Evolutionary conservation across 768 basidiomycete genomes (phyloP).

Genomic region (Suillus lakei): DNA sequence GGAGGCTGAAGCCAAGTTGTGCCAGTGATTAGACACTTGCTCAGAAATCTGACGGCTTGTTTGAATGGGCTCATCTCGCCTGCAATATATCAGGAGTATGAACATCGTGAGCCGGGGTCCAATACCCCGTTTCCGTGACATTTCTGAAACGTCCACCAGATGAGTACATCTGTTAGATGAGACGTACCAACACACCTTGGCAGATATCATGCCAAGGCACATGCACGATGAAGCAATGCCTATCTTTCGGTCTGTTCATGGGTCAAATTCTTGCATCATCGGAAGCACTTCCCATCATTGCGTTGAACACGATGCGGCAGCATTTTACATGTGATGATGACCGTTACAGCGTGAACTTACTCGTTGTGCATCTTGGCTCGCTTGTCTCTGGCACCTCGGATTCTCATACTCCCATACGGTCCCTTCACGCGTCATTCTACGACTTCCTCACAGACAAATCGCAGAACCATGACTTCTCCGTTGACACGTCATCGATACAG

Average conservation of each 20-base stretch:
- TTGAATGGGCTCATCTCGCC: constrained; percentile 15
- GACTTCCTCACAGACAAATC: constrained; percentile 26
- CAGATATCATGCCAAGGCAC: constrained; percentile 3
- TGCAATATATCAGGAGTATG: constrained; percentile 10
- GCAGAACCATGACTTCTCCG: constrained; percentile 19
- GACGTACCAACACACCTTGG: constrained; percentile 8
- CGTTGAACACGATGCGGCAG: not conserved
- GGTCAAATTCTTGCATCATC: not conserved
- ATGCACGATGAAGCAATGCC: not conserved
- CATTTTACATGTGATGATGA: constrained; percentile 9
- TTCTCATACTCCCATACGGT: constrained; percentile 11
- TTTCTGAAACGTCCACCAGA: not conserved
- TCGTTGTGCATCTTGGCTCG: constrained; percentile 4
- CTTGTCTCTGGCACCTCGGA: constrained; percentile 7
- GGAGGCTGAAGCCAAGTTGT: no score
- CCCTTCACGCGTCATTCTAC: constrained; percentile 31
- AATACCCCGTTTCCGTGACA: not conserved
- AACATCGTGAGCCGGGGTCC: not conserved
- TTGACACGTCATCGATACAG: no score
- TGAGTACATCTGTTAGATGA: constrained; percentile 3
- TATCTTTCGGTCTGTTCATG: constrained; percentile 10
- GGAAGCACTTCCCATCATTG: constrained; percentile 9
- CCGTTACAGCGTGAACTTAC: constrained; percentile 24
- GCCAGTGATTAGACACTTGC: no score
- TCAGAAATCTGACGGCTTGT: constrained; percentile 11